A percentile compares a stretch with the other conserved stretches of the same genome.
Evolutionary conservation across 1,284 basidiomycete species (phyloP).

Genomic region (Cryptococcus sp.): DNA sequence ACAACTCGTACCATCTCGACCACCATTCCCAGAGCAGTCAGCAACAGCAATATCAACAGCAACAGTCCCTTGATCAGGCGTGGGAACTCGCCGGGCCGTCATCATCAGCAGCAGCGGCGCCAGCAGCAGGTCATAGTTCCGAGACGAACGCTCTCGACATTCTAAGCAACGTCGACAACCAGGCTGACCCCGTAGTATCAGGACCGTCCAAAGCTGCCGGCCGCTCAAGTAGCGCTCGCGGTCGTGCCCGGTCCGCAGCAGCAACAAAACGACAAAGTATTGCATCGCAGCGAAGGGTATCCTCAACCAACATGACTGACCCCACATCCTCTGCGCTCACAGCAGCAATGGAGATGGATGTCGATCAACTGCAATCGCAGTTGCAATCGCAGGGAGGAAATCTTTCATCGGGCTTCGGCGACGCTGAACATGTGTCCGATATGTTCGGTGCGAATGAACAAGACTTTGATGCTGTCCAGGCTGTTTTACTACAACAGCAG

Average conservation of each 20-base stretch:
- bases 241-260: not conserved
- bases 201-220: too few relatives aligned
- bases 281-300: not conserved
- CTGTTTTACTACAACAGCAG: slow-evolving; percentile 23
- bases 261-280: not conserved
- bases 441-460: not conserved
- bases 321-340: not conserved
- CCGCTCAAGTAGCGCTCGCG: not conserved
- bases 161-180: too few relatives aligned
- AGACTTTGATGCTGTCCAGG: slow-evolving; percentile 17
- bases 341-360: slow-evolving; percentile 17
- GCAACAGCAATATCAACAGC: slow-evolving; percentile 3
- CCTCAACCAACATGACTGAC: not conserved
- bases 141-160: too few relatives aligned
- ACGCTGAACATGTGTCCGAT: not conserved
- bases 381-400: not conserved
- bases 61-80: slow-evolving; percentile 1
- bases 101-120: not conserved
- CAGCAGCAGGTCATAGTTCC: not conserved
- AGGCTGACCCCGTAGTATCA: too few relatives aligned
- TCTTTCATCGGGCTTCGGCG: not conserved
- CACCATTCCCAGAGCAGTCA: not conserved
- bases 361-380: slow-evolving; percentile 1
- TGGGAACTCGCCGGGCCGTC: slow-evolving; percentile 7
- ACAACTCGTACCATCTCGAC: too few relatives aligned